Evolutionary conservation across 441 rosid genomes (phyloP), one percentile per base, ranked within the genome.

Genomic region (Breynia disticha): DNA sequence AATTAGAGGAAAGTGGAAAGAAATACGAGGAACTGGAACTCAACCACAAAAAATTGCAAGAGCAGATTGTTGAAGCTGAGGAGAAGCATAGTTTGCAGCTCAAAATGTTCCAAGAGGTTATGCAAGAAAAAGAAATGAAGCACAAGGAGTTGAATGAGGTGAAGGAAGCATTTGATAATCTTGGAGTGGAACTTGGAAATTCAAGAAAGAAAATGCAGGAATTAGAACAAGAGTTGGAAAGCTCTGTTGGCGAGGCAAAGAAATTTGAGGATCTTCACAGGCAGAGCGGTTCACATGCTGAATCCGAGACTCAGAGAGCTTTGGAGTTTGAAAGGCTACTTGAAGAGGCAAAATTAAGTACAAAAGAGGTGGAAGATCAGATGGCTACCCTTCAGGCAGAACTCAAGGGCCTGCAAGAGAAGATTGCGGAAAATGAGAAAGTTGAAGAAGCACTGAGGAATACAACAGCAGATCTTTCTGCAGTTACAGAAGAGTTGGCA

Each of bases 251-350:
- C 17, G 97, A 88, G 67, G 82, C 85, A 41, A 77, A 59, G 72
- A 88, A 77, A 69, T 89, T 77, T 46, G 90, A 89, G 75, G 96
- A 83, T 61, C 73, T 93, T 73, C 97, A 86, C 67, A 80, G 73
- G 62, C 59, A 86, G 73, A 86, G 88, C 17, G 83, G 86, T 37
- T 81, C 74, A 20, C 90, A 75, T 68, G 95, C 90, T 16, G 93
- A 86, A 67, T 81, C 88, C 52, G 87, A 84, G 76, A 65, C 75
- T 5, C 84, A 80, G 64, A 79, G 77, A 64, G 97, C 90, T 42
- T 62, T 55, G 77, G 96, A 89, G 68, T 83, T 81, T 37, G 89
- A 83, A 66, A 76, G 67, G 78, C 73, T 83, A 65, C 86, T 86
- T 68, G 79, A 83, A 59, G 76, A 62, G 39, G 78, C 89, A 6